Conservation (phyloP, 1,284 basidiomycete genomes). For the Rhodotorula glutinis region DNA sequence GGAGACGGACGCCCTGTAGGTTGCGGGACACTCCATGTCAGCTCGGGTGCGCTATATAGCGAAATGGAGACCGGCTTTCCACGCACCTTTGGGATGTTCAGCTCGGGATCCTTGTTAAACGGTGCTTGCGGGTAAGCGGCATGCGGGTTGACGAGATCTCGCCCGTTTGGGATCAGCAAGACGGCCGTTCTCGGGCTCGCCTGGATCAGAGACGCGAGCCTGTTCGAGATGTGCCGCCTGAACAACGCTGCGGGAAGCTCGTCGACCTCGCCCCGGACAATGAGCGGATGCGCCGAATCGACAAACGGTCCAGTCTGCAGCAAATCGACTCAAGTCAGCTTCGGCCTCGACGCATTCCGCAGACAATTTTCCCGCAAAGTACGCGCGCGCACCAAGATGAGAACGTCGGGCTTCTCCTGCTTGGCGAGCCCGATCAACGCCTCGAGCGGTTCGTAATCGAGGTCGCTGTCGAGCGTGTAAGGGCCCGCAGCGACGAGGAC, state of each 20-base stretch:
- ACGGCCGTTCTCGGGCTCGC: slow-evolving; percentile 65
- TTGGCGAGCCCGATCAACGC: slow-evolving; percentile 60
- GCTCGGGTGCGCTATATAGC: background rate
- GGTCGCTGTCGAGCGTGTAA: slow-evolving; percentile 71
- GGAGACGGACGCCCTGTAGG: slow-evolving; percentile 66
- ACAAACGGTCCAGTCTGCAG: slow-evolving; percentile 86
- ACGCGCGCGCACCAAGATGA: slow-evolving; percentile 65
- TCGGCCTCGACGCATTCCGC: no score
- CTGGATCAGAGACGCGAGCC: slow-evolving; percentile 61
- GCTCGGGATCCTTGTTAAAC: slow-evolving; percentile 53
- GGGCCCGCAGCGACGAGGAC: slow-evolving; percentile 74
- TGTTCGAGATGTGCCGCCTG: slow-evolving; percentile 60
- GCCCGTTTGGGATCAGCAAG: slow-evolving; percentile 74
- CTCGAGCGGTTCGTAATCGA: slow-evolving; percentile 69
- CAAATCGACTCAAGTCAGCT: background rate
- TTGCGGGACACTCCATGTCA: background rate
- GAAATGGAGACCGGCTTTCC: background rate
- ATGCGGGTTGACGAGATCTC: slow-evolving; percentile 75
- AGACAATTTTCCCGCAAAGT: no score
- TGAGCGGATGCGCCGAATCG: slow-evolving; percentile 67
- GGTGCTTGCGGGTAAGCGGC: slow-evolving; percentile 83
- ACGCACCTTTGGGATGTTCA: slow-evolving; percentile 51
- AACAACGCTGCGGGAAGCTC: slow-evolving; percentile 68
- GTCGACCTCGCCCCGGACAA: slow-evolving; percentile 69
- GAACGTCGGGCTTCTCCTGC: slow-evolving; percentile 65